Conservation (phyloP, 2,329 filamentous ascomycete genomes). For the Aureobasidium pullulans region DNA sequence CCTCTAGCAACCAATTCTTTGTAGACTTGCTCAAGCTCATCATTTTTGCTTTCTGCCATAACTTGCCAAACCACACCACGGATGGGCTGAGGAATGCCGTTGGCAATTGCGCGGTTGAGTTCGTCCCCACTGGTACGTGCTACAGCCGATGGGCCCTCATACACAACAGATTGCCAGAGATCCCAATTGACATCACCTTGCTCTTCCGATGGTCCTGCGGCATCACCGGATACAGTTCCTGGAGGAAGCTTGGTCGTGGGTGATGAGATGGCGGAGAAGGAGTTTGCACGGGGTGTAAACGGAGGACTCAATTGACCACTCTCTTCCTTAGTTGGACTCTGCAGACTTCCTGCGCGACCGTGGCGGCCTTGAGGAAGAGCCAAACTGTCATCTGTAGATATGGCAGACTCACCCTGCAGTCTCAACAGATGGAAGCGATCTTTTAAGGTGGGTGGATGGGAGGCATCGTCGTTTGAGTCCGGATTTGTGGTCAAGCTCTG, state of each 20-base stretch:
- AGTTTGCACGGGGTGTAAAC: constrained; percentile 15
- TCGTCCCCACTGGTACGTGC: constrained; percentile 83
- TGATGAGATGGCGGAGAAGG: constrained; percentile 21
- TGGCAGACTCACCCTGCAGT: constrained; percentile 45
- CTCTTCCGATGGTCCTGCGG: constrained; percentile 67
- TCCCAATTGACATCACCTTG: constrained; percentile 88
- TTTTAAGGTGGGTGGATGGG: constrained; percentile 58
- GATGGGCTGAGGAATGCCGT: constrained; percentile 88
- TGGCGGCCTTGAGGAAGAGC: constrained; percentile 16
- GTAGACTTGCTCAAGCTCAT: constrained; percentile 82
- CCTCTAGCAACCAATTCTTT: constrained; percentile 70
- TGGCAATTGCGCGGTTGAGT: constrained; percentile 81
- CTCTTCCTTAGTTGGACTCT: constrained; percentile 32
- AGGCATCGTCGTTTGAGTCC: constrained; percentile 53
- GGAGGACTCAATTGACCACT: constrained; percentile 16
- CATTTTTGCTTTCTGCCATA: constrained; percentile 87
- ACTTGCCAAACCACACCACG: constrained; percentile 99
- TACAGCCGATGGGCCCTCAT: constrained; percentile 84
- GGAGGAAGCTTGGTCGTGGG: constrained; percentile 62
- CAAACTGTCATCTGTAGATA: constrained; percentile 13
- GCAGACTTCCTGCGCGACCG: constrained; percentile 35
- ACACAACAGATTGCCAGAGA: constrained; percentile 91
- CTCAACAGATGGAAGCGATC: constrained; percentile 73
- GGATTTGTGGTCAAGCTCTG: constrained; percentile 73
- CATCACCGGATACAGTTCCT: constrained; percentile 76